Evolutionary conservation across 768 basidiomycete genomes (phyloP).

Genomic region (Russula sp.): DNA sequence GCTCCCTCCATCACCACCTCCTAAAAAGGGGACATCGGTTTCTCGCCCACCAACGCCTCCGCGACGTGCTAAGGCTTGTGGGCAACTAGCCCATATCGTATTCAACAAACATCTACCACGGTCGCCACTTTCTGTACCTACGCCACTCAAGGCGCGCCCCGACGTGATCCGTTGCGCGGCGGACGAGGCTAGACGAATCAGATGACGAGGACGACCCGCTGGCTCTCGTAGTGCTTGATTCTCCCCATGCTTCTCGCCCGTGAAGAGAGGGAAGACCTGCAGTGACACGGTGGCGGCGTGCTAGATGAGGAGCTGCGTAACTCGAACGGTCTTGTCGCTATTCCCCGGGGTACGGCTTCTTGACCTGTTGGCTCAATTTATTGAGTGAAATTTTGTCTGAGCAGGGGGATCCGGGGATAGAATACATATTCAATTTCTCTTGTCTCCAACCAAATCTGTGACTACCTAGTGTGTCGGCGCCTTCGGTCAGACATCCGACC

Average conservation of each 20-base stretch:
- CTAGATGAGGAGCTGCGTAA: conserved; percentile 61
- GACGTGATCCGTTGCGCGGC: conserved; percentile 31
- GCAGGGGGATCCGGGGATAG: too few relatives aligned
- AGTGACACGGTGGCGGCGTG: conserved; percentile 23
- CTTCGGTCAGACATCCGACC: too few relatives aligned
- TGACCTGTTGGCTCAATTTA: too few relatives aligned
- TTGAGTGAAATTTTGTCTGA: too few relatives aligned
- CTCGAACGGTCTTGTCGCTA: conserved; percentile 30
- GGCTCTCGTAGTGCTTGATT: not conserved
- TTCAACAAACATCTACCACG: conserved; percentile 58
- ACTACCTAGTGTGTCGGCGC: not conserved
- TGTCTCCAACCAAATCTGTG: too few relatives aligned
- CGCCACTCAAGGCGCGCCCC: conserved; percentile 55
- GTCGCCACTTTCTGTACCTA: conserved; percentile 52
- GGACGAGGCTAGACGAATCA: not conserved
- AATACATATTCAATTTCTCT: too few relatives aligned
- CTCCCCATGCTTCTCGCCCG: conserved; percentile 1
- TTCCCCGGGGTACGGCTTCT: not conserved
- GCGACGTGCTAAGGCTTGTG: not conserved
- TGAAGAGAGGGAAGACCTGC: not conserved
- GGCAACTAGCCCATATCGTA: conserved; percentile 27
- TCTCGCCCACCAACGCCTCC: conserved; percentile 11
- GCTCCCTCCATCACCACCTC: not conserved
- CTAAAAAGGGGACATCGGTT: not conserved
- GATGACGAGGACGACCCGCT: conserved; percentile 19